Evolutionary conservation across 345 rosid species (phyloP).

Genomic region (Lumnitzera racemosa): DNA sequence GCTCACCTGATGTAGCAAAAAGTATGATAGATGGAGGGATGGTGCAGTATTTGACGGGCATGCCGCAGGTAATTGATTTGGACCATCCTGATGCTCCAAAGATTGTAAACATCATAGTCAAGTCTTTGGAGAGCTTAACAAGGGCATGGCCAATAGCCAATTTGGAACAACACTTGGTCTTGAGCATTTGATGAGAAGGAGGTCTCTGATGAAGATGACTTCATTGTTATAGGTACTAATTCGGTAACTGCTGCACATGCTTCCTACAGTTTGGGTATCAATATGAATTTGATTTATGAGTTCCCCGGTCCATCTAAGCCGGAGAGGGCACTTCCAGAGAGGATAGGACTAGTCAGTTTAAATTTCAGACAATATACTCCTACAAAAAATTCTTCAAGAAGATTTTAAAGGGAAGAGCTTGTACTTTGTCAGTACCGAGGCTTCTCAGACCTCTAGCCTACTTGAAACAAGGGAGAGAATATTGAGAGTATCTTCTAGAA

Average conservation of each 20-base stretch:
- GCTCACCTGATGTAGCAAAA: slow-evolving; percentile 89
- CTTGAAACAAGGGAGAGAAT: too few species aligned
- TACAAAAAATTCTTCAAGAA: slow-evolving; percentile 22
- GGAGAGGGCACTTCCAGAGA: slow-evolving; percentile 35
- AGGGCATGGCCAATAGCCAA: slow-evolving; percentile 67
- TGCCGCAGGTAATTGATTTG: slow-evolving; percentile 80
- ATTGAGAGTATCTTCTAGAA: slow-evolving; percentile 4
- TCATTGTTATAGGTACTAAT: slow-evolving; percentile 81
- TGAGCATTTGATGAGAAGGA: slow-evolving; percentile 43
- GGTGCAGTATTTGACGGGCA: slow-evolving; percentile 64
- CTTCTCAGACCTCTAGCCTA: background rate
- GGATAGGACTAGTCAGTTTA: slow-evolving; percentile 16
- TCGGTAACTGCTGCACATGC: slow-evolving; percentile 84
- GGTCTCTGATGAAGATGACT: slow-evolving; percentile 64
- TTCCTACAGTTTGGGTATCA: slow-evolving; percentile 70
- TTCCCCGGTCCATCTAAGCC: slow-evolving; percentile 69
- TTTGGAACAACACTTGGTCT: too few species aligned
- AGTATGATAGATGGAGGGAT: slow-evolving; percentile 93
- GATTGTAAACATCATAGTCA: slow-evolving; percentile 72
- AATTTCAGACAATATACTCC: slow-evolving; percentile 17
- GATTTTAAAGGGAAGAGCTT: slow-evolving; percentile 18
- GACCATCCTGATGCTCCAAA: slow-evolving; percentile 98
- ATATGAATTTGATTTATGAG: slow-evolving; percentile 68
- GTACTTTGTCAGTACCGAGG: slow-evolving; percentile 18
- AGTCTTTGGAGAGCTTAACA: slow-evolving; percentile 79